A percentile compares a stretch with the other conserved stretches of the same genome.
Evolutionary conservation across 345 rosid genomes (phyloP).

Genomic region (Hibiscus mutabilis): DNA sequence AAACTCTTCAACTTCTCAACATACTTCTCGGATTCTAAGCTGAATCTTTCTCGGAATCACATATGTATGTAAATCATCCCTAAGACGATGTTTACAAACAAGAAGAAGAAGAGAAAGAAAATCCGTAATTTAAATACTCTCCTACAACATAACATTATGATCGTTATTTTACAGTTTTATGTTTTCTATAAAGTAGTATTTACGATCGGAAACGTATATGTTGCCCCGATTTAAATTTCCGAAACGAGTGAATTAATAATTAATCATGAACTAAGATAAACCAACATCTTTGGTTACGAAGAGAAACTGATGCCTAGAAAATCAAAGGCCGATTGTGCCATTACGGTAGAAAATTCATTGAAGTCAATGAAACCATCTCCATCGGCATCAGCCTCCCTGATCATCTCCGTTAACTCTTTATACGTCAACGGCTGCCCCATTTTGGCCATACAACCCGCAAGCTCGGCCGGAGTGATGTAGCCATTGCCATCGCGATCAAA

Average conservation of each 20-base stretch:
- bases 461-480: constrained; percentile 63
- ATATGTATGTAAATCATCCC: no score
- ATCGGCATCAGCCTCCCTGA: constrained; percentile 65
- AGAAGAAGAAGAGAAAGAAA: no score
- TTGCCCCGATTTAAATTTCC: neutral
- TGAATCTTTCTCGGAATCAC: no score
- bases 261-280: neutral
- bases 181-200: no score
- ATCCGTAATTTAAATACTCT: no score
- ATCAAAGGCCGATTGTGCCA: constrained; percentile 57
- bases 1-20: no score
- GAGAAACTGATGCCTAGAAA: constrained; percentile 32
- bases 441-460: constrained; percentile 77
- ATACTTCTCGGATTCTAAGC: no score
- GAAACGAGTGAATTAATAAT: neutral
- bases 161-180: no score
- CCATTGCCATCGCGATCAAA: constrained; percentile 79
- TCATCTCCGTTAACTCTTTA: constrained; percentile 65
- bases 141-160: no score
- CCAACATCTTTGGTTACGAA: neutral
- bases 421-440: constrained; percentile 84
- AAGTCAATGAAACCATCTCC: constrained; percentile 83
- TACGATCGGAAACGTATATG: no score
- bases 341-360: constrained; percentile 60
- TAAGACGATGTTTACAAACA: no score